phyloP scores from a whole-genome alignment of 768 basidiomycete species.

The Pilatotrama ljubarskyi region DNA sequence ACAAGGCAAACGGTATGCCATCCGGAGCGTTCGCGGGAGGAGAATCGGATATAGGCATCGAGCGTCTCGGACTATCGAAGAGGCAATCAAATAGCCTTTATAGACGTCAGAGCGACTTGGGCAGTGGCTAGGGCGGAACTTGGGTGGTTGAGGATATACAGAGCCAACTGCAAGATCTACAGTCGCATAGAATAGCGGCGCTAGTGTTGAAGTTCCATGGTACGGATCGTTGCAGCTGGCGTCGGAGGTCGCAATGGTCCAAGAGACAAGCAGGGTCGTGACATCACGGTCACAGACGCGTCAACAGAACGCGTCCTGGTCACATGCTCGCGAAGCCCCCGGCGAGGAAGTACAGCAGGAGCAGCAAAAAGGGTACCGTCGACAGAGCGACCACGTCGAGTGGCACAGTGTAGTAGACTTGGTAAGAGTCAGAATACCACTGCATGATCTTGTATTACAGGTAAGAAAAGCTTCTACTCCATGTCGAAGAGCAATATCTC shows the following conservation, averaged over 20 bases:
- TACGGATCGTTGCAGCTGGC: too few species aligned
- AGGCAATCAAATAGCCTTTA: background rate
- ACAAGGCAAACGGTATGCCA: conserved; percentile 20
- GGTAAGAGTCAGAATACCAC: too few species aligned
- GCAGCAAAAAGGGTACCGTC: background rate
- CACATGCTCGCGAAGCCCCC: conserved; percentile 10
- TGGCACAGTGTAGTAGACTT: too few species aligned
- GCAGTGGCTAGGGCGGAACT: background rate
- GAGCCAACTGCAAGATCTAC: background rate
- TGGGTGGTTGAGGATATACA: too few species aligned
- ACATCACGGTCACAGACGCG: conserved; percentile 7
- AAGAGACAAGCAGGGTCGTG: background rate
- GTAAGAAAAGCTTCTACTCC: conserved; percentile 3
- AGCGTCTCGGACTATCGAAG: background rate
- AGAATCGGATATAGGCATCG: background rate
- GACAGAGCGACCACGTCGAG: too few species aligned
- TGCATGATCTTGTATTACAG: background rate
- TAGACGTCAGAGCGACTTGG: background rate
- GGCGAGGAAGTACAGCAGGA: background rate
- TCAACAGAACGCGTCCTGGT: conserved; percentile 1
- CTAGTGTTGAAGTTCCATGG: background rate
- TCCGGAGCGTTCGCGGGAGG: background rate
- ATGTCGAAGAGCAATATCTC: conserved; percentile 80
- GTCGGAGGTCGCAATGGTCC: background rate
- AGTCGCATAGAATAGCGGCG: too few species aligned